Evolutionary conservation across 768 basidiomycete species (phyloP).

Genomic region (Mycena sanguinolenta): DNA sequence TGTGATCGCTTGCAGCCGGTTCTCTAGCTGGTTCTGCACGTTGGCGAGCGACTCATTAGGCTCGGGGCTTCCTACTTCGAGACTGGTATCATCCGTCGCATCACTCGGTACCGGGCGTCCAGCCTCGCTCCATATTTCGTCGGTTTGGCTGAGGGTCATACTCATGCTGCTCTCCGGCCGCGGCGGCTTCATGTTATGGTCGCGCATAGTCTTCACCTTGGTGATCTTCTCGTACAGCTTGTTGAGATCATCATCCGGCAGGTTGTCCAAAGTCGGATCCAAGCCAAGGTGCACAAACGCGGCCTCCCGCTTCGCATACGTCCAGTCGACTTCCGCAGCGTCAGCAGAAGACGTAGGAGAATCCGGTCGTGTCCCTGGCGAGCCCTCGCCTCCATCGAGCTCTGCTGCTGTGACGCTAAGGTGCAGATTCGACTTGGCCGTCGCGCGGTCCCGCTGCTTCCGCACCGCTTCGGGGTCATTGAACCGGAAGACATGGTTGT

Average conservation of each 20-base stretch:
- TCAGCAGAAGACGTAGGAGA: slow-evolving; percentile 80
- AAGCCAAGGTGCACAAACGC: slow-evolving; percentile 88
- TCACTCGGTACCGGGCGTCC: slow-evolving; percentile 86
- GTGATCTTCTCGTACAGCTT: slow-evolving; percentile 95
- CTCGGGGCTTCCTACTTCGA: slow-evolving; percentile 80
- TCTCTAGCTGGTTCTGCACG: slow-evolving; percentile 82
- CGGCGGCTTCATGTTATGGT: slow-evolving; percentile 77
- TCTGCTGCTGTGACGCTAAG: slow-evolving; percentile 77
- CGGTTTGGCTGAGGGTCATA: slow-evolving; percentile 75
- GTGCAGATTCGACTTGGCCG: slow-evolving; percentile 77
- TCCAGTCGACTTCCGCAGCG: slow-evolving; percentile 92
- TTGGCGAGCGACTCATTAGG: slow-evolving; percentile 75
- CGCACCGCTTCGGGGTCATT: slow-evolving; percentile 96
- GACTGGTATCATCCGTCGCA: slow-evolving; percentile 87
- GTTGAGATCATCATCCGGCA: slow-evolving; percentile 95
- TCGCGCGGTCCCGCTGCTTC: slow-evolving; percentile 88
- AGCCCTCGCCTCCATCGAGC: slow-evolving; percentile 61
- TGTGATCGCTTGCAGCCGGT: slow-evolving; percentile 71
- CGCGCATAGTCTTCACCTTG: slow-evolving; percentile 89
- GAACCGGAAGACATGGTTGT: slow-evolving; percentile 97
- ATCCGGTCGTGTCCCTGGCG: slow-evolving; percentile 79
- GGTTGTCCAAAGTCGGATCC: slow-evolving; percentile 90
- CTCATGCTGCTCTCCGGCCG: slow-evolving; percentile 84
- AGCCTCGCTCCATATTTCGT: slow-evolving; percentile 91
- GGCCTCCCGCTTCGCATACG: slow-evolving; percentile 95